Conservation (phyloP, 352 stramenopile genomes). For the Pythium folliculosum region DNA sequence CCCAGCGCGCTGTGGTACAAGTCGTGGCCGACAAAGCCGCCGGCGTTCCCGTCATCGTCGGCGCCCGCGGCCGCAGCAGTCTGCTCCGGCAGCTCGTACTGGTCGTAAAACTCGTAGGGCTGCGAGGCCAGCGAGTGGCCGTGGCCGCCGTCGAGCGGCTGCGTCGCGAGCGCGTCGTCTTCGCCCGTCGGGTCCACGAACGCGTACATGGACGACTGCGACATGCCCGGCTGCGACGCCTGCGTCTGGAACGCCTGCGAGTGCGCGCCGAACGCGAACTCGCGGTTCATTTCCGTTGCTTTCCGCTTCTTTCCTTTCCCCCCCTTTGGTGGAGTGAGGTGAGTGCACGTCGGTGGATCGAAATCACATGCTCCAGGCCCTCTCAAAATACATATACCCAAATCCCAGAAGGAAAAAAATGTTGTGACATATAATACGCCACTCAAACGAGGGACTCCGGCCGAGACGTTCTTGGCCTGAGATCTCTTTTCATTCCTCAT, state of each 20-base stretch:
- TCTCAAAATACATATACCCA: slow-evolving; percentile 5
- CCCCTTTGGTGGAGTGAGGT: background rate
- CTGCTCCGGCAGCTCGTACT: slow-evolving; percentile 36
- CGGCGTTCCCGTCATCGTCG: too few species aligned
- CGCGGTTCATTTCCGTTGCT: slow-evolving; percentile 20
- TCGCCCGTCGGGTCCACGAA: slow-evolving; percentile 66
- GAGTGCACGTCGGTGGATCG: slow-evolving; percentile 1
- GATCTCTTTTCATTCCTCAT: background rate
- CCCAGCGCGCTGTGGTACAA: slow-evolving; percentile 45
- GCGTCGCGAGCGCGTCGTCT: slow-evolving; percentile 34
- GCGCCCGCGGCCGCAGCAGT: too few species aligned
- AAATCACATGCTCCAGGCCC: slow-evolving; percentile 23
- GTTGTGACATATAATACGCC: background rate
- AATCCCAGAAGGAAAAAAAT: slow-evolving; percentile 4
- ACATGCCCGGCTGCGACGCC: slow-evolving; percentile 39
- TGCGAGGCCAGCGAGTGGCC: slow-evolving; percentile 13
- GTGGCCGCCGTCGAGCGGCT: slow-evolving; percentile 25
- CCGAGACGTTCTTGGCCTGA: too few species aligned
- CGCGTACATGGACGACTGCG: slow-evolving; percentile 47
- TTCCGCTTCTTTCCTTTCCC: background rate
- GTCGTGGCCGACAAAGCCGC: slow-evolving; percentile 17
- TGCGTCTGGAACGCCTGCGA: slow-evolving; percentile 47
- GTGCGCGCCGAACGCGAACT: slow-evolving; percentile 24
- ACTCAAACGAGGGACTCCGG: slow-evolving; percentile 3
- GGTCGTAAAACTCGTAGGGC: slow-evolving; percentile 63